Percentiles rank a stretch among this genome's conserved stretches.
phyloP scores from a whole-genome alignment of 805 yeast species.

The Teunomyces kruisii region DNA sequence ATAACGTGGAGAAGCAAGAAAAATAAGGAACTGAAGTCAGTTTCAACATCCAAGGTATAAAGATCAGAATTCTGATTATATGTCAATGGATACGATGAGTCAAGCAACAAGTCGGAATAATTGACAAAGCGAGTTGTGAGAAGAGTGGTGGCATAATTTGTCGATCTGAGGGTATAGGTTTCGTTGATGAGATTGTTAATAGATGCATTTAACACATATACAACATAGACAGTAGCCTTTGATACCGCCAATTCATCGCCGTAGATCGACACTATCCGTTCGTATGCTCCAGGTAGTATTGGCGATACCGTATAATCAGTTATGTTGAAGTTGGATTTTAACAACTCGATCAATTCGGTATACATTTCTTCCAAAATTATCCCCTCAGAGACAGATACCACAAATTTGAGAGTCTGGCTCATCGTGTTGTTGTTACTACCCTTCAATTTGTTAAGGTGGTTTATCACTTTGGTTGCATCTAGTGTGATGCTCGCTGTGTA shows the following conservation, averaged over 20 bases:
- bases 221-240: conserved; percentile 24
- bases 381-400: conserved; percentile 27
- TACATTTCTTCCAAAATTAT: conserved; percentile 17
- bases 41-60: conserved; percentile 3
- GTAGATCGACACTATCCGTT: conserved; percentile 28
- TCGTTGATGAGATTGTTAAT: conserved; percentile 26
- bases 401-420: conserved; percentile 13
- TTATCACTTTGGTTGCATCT: conserved; percentile 25
- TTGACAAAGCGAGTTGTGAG: background rate
- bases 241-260: conserved; percentile 24
- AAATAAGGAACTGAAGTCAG: conserved; percentile 6
- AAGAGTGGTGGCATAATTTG: conserved; percentile 21
- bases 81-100: background rate
- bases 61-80: background rate
- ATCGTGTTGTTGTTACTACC: background rate
- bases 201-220: conserved; percentile 24
- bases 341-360: conserved; percentile 8
- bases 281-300: conserved; percentile 24
- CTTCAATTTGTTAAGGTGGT: conserved; percentile 18
- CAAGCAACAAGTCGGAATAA: conserved; percentile 1
- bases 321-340: conserved; percentile 22
- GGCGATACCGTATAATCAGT: conserved; percentile 22
- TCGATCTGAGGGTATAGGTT: conserved; percentile 31
- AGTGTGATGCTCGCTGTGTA: conserved; percentile 13
- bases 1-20: conserved; percentile 6